Percentiles rank a stretch among this genome's conserved stretches.
These are phyloP conservation scores for Neonectria magnoliae DNA, from an alignment of 2,329 filamentous ascomycete species.

Conservation along the genomic window DNA sequence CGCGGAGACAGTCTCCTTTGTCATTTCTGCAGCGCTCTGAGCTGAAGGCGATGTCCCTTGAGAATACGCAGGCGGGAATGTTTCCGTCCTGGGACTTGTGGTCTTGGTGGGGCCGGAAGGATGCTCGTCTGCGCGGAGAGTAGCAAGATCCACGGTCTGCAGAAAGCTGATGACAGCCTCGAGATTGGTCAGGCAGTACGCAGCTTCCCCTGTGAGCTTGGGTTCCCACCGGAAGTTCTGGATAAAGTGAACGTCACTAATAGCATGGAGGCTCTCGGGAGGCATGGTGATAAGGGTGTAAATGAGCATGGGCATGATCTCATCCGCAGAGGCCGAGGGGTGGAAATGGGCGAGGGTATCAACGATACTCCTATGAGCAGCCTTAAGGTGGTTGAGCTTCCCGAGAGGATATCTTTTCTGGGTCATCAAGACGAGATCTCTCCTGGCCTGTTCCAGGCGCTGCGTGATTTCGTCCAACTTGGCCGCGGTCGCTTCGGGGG, in stretches of 20 bases:
- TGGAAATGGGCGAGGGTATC: constrained; percentile 79
- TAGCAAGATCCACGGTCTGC: constrained; percentile 93
- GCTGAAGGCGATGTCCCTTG: constrained; percentile 53
- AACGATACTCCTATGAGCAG: constrained; percentile 92
- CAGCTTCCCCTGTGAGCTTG: constrained; percentile 91
- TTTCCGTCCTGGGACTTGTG: constrained; percentile 60
- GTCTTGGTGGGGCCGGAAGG: constrained; percentile 73
- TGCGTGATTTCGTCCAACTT: constrained; percentile 75
- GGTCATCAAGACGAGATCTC: constrained; percentile 82
- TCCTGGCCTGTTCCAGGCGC: constrained; percentile 75
- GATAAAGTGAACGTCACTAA: constrained; percentile 95
- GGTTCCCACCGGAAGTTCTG: constrained; percentile 87
- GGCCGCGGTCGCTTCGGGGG: constrained; percentile 66
- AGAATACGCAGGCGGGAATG: constrained; percentile 67
- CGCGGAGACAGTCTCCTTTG: constrained; percentile 46
- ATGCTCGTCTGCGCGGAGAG: constrained; percentile 81
- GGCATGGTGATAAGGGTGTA: constrained; percentile 93
- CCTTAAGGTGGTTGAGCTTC: constrained; percentile 88
- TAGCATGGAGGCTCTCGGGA: constrained; percentile 84
- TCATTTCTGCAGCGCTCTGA: constrained; percentile 46
- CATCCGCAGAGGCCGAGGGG: constrained; percentile 89
- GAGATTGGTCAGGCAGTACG: constrained; percentile 95
- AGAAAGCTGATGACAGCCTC: constrained; percentile 95
- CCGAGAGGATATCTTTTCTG: constrained; percentile 87
- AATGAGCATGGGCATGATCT: constrained; percentile 96